Base-by-base conservation (phyloP, 140 eudicot species). In the Erigeron philadelphicus region DNA sequence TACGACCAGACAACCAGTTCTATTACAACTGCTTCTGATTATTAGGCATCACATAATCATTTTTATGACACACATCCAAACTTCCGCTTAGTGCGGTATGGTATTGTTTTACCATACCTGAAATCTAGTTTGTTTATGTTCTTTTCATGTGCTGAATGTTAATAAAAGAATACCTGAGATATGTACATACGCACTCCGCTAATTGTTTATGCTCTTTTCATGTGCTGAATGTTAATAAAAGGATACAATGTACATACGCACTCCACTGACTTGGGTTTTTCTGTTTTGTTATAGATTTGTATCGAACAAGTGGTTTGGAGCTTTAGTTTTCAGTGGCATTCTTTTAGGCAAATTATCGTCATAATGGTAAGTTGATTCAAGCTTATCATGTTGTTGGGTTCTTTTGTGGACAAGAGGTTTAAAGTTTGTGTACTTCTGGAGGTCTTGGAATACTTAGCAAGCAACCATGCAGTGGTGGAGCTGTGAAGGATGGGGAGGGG, bases 221-320 rank as follows among this genome's bases (percentile, higher is more conserved):
- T 31, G 38, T 31, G 38, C 38, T 31, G 4, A 31, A 31, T 31
- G 38, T 31, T 31, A 31, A 31, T 31, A 31, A 31, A 2, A 31
- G 38, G 3, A 31, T 31, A 31, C 38, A 3, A 21, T 31, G 38
- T 31, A 17, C 60, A 10, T 67, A 31, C 40, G 48, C 19, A 7
- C 50, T 71, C 12, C 4, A 15, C 52, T 69, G 40, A 49, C 40
- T 47, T 47, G 44, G 42, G 12, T 45, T 64, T 35, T 75, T 58
- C 18, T 49, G 46, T 62, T 66, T 81, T 41, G 48, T 66, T 50
- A 50, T 82, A 90, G 97, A 74, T 90, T 90, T 70, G 84, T 83
- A 41, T 90, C 97, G 42, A 90, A 90, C 71, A 90, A 84, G 79
- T 88, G 94, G 95, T 90, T 90, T 78, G 97, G 95, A 17, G 94